Evolutionary conservation across 306 rosid species (phyloP), one percentile per base, ranked within the genome.

Genomic region (Casuarina equisetifolia): DNA sequence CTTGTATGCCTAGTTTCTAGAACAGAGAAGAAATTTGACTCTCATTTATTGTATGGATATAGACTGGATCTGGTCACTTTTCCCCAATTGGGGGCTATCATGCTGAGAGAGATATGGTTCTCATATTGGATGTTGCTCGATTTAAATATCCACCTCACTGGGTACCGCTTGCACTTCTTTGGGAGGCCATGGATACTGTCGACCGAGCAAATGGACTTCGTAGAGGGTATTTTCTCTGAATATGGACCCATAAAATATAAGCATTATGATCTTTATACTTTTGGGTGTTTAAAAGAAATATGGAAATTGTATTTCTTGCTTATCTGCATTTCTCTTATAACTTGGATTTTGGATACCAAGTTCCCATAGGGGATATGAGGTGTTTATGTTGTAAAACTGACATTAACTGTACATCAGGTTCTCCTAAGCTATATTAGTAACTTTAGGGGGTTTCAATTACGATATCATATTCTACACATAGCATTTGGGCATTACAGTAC

Each of bases 141-240:
- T 95, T 92, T 75, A 92, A 95, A 75, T 92, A 95, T 84, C 98
- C 97, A 80, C 96, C 97, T 57, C 98, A 92, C 17, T 95, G 98
- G 98, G 95, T 95, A 85, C 98, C 97, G 15, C 89, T 92, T 80
- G 76, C 83, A 42, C 88, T 86, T 78, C 93, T 92, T 55, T 95
- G 98, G 98, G 85, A 89, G 42, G 97, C 84, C 69, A 89, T 92
- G 96, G 86, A 79, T 80, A 87, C 92, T 55, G 68, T 86, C 80
- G 98, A 94, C 84, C 32, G 67, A 76, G 82, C 91, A 50, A 92
- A 95, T 3, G 93, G 97, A 71, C 92, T 75, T 38, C 81, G 20
- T n/a, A 83, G 97, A 71, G 97, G 98, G 98, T 94, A 85, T 38
- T 74, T 74, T 76, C 16, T 78, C 49, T 13, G 35, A 19, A 12